Evolutionary conservation across 2,329 filamentous ascomycete genomes (phyloP).

Genomic region (Dendryphion nanum): DNA sequence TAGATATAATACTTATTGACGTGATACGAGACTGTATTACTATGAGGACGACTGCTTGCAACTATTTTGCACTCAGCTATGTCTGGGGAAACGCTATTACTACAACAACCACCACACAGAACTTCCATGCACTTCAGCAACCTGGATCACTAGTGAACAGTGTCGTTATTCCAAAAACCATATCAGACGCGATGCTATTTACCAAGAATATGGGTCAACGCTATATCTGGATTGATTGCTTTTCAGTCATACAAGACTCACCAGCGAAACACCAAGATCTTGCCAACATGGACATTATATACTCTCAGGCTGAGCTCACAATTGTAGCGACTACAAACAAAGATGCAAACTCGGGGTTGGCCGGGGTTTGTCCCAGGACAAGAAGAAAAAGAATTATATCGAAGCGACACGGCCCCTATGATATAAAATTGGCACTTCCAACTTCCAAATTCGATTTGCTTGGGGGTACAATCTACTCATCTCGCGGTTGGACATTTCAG

Average conservation of each 20-base stretch:
- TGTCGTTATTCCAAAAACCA: background rate
- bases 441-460: background rate
- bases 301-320: background rate
- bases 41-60: background rate
- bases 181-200: constrained; percentile 1
- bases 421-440: background rate
- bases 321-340: background rate
- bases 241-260: constrained; percentile 3
- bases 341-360: background rate
- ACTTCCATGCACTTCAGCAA: background rate
- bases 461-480: background rate
- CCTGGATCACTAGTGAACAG: background rate
- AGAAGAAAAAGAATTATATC: background rate
- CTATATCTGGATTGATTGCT: constrained; percentile 2
- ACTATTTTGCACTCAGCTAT: constrained; percentile 4
- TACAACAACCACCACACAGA: background rate
- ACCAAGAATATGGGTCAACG: background rate
- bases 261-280: constrained; percentile 1
- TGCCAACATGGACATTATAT: constrained; percentile 3
- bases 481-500: constrained; percentile 3
- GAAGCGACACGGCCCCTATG: background rate
- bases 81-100: constrained; percentile 2
- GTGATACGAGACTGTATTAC: background rate
- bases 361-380: background rate
- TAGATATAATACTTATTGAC: constrained; percentile 1